Conservation (phyloP, 2,329 filamentous ascomycete genomes). For the Microsporum ferrugineum region DNA sequence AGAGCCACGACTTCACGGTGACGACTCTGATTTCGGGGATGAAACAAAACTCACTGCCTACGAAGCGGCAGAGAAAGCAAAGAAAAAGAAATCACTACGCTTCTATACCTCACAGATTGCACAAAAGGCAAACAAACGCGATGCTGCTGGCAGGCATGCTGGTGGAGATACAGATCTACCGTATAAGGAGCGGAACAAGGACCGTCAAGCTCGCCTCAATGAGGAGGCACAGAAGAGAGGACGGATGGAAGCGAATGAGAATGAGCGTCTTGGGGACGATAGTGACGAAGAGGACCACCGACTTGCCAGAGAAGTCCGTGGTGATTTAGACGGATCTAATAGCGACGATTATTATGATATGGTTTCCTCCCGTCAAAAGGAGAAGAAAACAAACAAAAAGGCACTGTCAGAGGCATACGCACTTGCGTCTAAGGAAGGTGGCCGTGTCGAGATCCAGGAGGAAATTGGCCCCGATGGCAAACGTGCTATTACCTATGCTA, state of each 20-base stretch:
- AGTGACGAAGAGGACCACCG: conserved; percentile 54
- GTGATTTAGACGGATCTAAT: conserved; percentile 29
- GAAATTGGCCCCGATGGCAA: conserved; percentile 72
- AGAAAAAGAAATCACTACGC: conserved; percentile 79
- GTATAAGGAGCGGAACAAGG: conserved; percentile 74
- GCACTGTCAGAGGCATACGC: conserved; percentile 49
- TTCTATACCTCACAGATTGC: conserved; percentile 98
- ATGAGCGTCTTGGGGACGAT: conserved; percentile 58
- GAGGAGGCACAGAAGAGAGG: conserved; percentile 80
- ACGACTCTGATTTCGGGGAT: conserved; percentile 86
- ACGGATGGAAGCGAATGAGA: conserved; percentile 49
- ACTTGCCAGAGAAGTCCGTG: conserved; percentile 41
- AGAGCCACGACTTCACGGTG: conserved; percentile 23
- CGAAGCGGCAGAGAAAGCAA: conserved; percentile 74
- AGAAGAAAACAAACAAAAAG: conserved; percentile 62
- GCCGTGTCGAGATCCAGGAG: conserved; percentile 53
- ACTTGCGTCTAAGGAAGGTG: conserved; percentile 45
- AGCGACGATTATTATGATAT: conserved; percentile 70
- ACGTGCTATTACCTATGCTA: conserved; percentile 82
- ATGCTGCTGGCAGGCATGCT: conserved; percentile 53
- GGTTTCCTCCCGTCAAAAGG: conserved; percentile 50
- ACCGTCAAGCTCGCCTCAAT: conserved; percentile 75
- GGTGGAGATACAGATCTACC: conserved; percentile 51
- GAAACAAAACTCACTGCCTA: conserved; percentile 66
- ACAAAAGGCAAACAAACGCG: conserved; percentile 77